Evolutionary conservation across 1,284 basidiomycete species (phyloP).

Genomic region (Ganoderma multipileum): DNA sequence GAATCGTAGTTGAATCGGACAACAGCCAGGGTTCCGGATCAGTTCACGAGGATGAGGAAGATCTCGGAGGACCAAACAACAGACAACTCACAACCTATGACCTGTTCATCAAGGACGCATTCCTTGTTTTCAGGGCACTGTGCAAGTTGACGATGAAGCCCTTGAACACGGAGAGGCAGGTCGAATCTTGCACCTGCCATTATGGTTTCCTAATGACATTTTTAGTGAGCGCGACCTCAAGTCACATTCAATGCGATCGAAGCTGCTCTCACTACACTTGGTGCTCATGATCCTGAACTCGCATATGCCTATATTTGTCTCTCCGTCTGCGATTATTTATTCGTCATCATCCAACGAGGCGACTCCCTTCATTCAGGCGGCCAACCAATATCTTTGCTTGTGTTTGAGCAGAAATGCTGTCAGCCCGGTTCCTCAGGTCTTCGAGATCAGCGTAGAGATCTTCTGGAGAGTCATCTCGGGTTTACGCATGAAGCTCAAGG

Average conservation of each 20-base stretch:
- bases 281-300: conserved; percentile 92
- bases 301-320: conserved; percentile 89
- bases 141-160: conserved; percentile 99
- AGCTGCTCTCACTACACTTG: conserved; percentile 91
- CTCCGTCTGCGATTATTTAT: conserved; percentile 86
- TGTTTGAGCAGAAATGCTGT: conserved; percentile 95
- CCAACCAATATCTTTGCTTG: conserved; percentile 95
- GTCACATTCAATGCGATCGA: conserved; percentile 96
- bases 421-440: conserved; percentile 94
- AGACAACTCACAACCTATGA: conserved; percentile 68
- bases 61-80: conserved; percentile 7
- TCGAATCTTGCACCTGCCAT: neutral
- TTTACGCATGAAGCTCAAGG: conserved; percentile 97
- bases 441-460: conserved; percentile 98
- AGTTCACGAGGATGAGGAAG: conserved; percentile 33
- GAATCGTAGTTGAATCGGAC: neutral
- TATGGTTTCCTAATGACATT: neutral
- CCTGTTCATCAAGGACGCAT: conserved; percentile 94
- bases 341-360: conserved; percentile 87
- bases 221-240: conserved; percentile 89
- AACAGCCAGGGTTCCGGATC: conserved; percentile 34
- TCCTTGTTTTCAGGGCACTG: conserved; percentile 93
- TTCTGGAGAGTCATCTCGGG: conserved; percentile 96
- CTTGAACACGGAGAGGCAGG: conserved; percentile 88
- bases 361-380: conserved; percentile 88